Percentiles rank a stretch among this genome's conserved stretches.
phyloP scores from a whole-genome alignment of 495 filamentous ascomycete genomes.

The Lophiostoma macrostomum region DNA sequence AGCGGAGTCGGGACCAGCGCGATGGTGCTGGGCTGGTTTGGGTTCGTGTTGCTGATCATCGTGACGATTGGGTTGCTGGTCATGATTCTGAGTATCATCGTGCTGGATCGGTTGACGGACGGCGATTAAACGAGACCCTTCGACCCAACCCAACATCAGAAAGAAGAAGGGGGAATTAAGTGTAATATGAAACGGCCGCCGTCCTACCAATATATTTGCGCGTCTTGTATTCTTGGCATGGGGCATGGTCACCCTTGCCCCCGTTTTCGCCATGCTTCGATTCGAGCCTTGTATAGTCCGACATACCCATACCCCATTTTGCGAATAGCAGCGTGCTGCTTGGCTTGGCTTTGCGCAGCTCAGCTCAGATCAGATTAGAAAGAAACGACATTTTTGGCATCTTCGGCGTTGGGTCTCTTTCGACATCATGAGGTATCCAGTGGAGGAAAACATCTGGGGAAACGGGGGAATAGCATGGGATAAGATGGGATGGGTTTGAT shows the following conservation, averaged over 20 bases:
- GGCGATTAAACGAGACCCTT: too few relatives aligned
- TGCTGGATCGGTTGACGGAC: constrained; percentile 53
- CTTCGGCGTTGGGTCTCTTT: neutral
- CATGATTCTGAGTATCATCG: constrained; percentile 87
- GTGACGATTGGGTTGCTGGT: constrained; percentile 91
- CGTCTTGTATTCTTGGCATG: neutral
- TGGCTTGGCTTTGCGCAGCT: too few relatives aligned
- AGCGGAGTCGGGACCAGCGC: constrained; percentile 86
- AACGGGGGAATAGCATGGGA: neutral
- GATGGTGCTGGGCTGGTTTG: constrained; percentile 97
- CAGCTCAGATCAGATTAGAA: too few relatives aligned
- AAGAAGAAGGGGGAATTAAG: neutral
- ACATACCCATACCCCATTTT: constrained; percentile 5
- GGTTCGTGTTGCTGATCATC: constrained; percentile 84
- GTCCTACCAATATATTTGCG: neutral
- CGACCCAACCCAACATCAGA: too few relatives aligned
- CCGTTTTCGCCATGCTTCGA: neutral
- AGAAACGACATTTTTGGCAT: neutral
- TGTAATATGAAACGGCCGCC: neutral
- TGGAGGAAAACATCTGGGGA: neutral
- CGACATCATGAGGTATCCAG: neutral
- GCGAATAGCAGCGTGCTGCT: constrained; percentile 2
- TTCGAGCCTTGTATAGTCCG: neutral
- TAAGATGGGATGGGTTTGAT: too few relatives aligned
- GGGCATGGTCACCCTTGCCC: neutral